Conservation (phyloP, 2,329 filamentous ascomycete genomes). For the Alternaria infectoria region DNA sequence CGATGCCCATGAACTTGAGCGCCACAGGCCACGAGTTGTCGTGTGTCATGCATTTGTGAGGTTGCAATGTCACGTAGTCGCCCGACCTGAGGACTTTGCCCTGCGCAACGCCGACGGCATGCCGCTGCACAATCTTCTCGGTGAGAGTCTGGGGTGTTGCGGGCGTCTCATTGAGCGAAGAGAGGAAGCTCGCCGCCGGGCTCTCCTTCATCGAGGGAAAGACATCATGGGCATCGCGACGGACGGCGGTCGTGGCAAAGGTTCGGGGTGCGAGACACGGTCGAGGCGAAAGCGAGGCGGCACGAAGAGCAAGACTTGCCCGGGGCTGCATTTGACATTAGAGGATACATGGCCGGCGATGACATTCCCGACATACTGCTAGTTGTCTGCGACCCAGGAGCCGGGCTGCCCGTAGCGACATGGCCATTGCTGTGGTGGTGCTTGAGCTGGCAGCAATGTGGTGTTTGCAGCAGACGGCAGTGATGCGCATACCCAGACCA, state of each 20-base stretch:
- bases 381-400: slow-evolving; percentile 39
- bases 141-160: slow-evolving; percentile 77
- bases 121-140: slow-evolving; percentile 88
- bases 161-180: slow-evolving; percentile 64
- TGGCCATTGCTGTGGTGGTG: slow-evolving; percentile 39
- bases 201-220: slow-evolving; percentile 71
- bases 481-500: slow-evolving; percentile 17
- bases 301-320: slow-evolving; percentile 33
- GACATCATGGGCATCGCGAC: slow-evolving; percentile 39
- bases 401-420: slow-evolving; percentile 45
- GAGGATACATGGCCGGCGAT: neutral
- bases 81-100: slow-evolving; percentile 79
- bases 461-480: slow-evolving; percentile 23
- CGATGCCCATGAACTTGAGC: slow-evolving; percentile 82
- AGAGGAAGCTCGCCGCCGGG: slow-evolving; percentile 70
- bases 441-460: slow-evolving; percentile 16
- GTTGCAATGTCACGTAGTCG: slow-evolving; percentile 81
- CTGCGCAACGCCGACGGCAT: slow-evolving; percentile 75
- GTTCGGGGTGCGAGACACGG: slow-evolving; percentile 30
- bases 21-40: slow-evolving; percentile 82
- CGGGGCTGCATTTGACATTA: slow-evolving; percentile 32
- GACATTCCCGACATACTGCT: slow-evolving; percentile 30
- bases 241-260: slow-evolving; percentile 32
- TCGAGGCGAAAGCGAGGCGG: slow-evolving; percentile 32
- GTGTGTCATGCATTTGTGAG: slow-evolving; percentile 82